These are phyloP conservation scores for Oryza punctata DNA, from an alignment of 176 grass and related monocot genomes.

Conservation along the genomic window DNA sequence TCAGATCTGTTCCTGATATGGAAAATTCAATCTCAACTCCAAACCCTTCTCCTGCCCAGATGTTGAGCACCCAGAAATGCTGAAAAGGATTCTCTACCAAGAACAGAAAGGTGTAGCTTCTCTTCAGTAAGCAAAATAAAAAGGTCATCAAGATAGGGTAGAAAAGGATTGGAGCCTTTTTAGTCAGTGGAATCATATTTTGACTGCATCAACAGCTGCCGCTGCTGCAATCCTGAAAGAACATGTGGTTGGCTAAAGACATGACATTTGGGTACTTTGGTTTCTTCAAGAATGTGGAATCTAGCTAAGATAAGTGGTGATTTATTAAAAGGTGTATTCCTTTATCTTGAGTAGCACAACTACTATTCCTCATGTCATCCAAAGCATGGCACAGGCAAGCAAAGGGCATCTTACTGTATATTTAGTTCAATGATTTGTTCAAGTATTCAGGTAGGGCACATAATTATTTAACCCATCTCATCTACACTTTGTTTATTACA, in stretches of 20 bases:
- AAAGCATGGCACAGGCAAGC: conserved; percentile 29
- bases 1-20: conserved; percentile 48
- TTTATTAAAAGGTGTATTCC: conserved; percentile 19
- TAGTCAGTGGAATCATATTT: conserved; percentile 36
- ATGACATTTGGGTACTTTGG: conserved; percentile 34
- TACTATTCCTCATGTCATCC: conserved; percentile 44
- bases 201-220: conserved; percentile 6
- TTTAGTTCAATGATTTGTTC: not conserved
- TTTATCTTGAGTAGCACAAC: conserved; percentile 6
- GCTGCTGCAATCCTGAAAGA: conserved; percentile 27
- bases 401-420: conserved; percentile 14
- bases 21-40: conserved; percentile 30
- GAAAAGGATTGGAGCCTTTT: conserved; percentile 31
- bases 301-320: conserved; percentile 15
- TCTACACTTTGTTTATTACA: not conserved
- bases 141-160: conserved; percentile 16
- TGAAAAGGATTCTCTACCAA: conserved; percentile 12
- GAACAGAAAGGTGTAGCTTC: conserved; percentile 22
- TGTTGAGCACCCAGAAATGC: conserved; percentile 22
- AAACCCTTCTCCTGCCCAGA: not conserved
- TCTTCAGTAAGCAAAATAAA: not conserved
- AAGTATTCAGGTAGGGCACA: not conserved
- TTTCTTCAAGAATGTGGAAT: conserved; percentile 29
- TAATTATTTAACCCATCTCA: conserved; percentile 9
- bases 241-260: conserved; percentile 31